Evolutionary conservation across 306 rosid species (phyloP).

Genomic region (Cicer bijugum): DNA sequence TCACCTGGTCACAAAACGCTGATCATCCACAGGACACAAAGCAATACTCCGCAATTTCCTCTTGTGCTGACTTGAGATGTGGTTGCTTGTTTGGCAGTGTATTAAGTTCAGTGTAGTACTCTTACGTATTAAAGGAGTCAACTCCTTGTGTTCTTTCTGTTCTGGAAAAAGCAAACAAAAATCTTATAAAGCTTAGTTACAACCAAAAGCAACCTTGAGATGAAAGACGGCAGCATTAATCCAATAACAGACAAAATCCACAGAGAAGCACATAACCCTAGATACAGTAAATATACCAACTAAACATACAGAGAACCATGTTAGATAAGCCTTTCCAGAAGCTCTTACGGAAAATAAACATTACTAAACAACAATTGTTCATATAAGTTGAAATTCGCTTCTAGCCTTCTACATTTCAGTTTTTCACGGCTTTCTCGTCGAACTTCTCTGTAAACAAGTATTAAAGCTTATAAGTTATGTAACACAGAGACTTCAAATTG

Average conservation of each 20-base stretch:
- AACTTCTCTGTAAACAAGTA: neutral
- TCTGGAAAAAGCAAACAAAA: constrained; percentile 57
- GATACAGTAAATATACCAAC: constrained; percentile 22
- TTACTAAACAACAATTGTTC: neutral
- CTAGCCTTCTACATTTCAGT: neutral
- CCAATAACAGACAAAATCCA: constrained; percentile 27
- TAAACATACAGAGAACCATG: constrained; percentile 10
- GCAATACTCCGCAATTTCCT: constrained; percentile 86
- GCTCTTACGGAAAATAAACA: neutral
- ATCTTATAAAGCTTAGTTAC: constrained; percentile 36
- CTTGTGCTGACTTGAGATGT: constrained; percentile 89
- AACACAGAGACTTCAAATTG: neutral
- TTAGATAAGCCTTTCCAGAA: neutral
- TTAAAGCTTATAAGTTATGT: neutral
- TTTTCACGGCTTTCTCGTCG: neutral
- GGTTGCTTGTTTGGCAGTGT: constrained; percentile 62
- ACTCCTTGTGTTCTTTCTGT: constrained; percentile 80
- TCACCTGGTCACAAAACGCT: constrained; percentile 88
- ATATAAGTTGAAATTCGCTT: neutral
- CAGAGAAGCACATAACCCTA: constrained; percentile 33
- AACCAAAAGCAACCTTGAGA: constrained; percentile 20
- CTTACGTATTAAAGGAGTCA: constrained; percentile 65
- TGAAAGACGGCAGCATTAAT: constrained; percentile 1
- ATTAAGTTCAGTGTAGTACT: constrained; percentile 56
- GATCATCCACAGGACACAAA: constrained; percentile 80